These are phyloP conservation scores for Monarda citriodora DNA, from an alignment of 305 asterid genomes.

Conservation along the genomic window DNA sequence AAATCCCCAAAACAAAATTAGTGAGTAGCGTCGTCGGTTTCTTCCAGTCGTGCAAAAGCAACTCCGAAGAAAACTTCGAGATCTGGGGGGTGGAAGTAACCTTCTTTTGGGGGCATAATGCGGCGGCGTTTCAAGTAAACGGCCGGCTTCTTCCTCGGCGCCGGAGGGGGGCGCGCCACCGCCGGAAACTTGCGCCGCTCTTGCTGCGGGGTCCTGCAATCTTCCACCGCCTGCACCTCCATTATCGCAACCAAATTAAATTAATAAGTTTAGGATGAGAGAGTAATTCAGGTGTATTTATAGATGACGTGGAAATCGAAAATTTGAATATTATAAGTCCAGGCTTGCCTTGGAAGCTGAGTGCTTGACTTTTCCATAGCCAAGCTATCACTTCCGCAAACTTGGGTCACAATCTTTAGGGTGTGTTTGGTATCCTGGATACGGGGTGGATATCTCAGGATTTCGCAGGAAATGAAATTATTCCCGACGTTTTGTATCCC, in stretches of 20 bases:
- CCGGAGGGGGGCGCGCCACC: slow-evolving; percentile 15
- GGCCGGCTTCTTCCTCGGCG: slow-evolving; percentile 28
- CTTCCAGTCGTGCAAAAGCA: slow-evolving; percentile 3
- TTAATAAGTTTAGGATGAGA: background rate
- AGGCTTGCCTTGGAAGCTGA: slow-evolving; percentile 18
- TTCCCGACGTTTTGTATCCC: too few species aligned
- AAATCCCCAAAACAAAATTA: background rate
- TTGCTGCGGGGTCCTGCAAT: slow-evolving; percentile 25
- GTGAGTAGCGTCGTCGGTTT: background rate
- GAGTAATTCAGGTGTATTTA: background rate
- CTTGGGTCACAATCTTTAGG: background rate
- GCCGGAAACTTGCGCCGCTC: background rate
- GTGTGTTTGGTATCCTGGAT: too few species aligned
- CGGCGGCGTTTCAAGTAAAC: background rate
- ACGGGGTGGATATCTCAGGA: too few species aligned
- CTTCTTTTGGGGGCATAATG: slow-evolving; percentile 18
- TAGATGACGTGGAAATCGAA: background rate
- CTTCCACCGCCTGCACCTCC: slow-evolving; percentile 14
- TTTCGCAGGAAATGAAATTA: too few species aligned
- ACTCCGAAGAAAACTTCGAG: slow-evolving; percentile 27
- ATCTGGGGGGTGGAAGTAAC: slow-evolving; percentile 32
- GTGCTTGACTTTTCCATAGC: background rate
- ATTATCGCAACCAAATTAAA: too few species aligned
- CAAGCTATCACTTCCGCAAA: background rate
- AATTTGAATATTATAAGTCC: background rate